These are phyloP conservation scores for Phytopythium delawarense DNA, from an alignment of 352 stramenopile genomes.

Conservation along the genomic window DNA sequence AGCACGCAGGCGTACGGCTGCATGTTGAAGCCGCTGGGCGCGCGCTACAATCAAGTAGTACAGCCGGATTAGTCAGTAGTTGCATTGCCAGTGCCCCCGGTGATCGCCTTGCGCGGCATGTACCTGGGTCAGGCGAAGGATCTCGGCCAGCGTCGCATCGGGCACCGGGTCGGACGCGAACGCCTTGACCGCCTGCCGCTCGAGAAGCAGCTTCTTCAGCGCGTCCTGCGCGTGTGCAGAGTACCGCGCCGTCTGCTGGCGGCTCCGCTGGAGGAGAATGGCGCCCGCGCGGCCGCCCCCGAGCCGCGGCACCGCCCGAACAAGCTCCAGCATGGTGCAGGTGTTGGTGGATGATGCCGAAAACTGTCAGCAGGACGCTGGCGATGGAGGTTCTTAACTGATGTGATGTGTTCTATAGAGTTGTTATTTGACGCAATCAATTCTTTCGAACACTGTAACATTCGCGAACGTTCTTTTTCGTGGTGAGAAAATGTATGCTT, in stretches of 20 bases:
- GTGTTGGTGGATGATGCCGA: background rate
- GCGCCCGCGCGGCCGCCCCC: background rate
- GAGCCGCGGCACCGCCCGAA: constrained; percentile 1
- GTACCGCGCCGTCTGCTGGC: background rate
- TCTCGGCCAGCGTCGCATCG: constrained; percentile 46
- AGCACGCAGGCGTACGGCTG: constrained; percentile 78
- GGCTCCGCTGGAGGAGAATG: background rate
- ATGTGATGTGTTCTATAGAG: background rate
- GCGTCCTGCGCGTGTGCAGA: background rate
- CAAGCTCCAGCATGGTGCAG: background rate
- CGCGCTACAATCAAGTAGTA: constrained; percentile 24
- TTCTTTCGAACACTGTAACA: background rate
- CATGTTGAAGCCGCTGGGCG: constrained; percentile 78
- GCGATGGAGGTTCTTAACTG: background rate
- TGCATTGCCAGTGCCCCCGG: background rate
- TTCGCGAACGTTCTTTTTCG: constrained; percentile 5
- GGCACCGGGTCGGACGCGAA: constrained; percentile 38
- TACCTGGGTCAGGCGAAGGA: constrained; percentile 61
- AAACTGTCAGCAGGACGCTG: background rate
- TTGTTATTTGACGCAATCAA: background rate
- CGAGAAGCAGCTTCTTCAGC: constrained; percentile 9
- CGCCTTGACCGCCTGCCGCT: constrained; percentile 23
- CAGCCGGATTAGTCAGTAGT: background rate
- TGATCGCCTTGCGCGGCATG: background rate
- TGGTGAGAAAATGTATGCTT: background rate